These are phyloP conservation scores for Quercus agrifolia DNA, from an alignment of 306 rosid species.

Conservation along the genomic window DNA sequence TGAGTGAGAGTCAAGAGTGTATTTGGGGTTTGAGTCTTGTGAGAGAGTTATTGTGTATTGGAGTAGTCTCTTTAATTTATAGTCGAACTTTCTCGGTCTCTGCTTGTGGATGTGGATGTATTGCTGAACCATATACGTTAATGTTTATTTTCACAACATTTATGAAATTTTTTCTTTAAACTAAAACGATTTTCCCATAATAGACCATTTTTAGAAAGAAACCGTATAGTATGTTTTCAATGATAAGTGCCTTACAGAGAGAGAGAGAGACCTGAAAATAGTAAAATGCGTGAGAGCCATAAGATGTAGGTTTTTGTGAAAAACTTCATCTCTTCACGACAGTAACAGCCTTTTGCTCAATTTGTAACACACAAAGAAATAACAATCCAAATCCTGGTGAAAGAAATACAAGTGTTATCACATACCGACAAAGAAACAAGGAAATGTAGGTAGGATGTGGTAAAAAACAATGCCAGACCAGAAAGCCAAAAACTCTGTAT, in stretches of 20 bases:
- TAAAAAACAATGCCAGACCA: background rate
- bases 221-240: too few relatives aligned
- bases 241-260: background rate
- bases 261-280: constrained; percentile 43
- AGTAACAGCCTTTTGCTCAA: constrained; percentile 3
- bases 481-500: background rate
- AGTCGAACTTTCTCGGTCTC: too few relatives aligned
- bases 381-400: background rate
- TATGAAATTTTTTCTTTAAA: too few relatives aligned
- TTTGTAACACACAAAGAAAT: background rate
- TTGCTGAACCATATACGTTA: too few relatives aligned
- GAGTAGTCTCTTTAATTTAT: too few relatives aligned
- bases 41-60: too few relatives aligned
- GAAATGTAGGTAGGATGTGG: background rate
- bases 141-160: too few relatives aligned
- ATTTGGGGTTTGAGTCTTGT: too few relatives aligned
- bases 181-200: too few relatives aligned
- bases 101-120: too few relatives aligned
- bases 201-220: too few relatives aligned
- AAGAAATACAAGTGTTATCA: background rate
- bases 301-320: constrained; percentile 14
- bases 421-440: background rate
- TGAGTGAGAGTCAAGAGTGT: too few relatives aligned
- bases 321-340: constrained; percentile 42
- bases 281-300: constrained; percentile 33